Evolutionary conservation across 2,329 filamentous ascomycete species (phyloP), one percentile per base, ranked within the genome.

Genomic region (Aspergillus ochraceus): DNA sequence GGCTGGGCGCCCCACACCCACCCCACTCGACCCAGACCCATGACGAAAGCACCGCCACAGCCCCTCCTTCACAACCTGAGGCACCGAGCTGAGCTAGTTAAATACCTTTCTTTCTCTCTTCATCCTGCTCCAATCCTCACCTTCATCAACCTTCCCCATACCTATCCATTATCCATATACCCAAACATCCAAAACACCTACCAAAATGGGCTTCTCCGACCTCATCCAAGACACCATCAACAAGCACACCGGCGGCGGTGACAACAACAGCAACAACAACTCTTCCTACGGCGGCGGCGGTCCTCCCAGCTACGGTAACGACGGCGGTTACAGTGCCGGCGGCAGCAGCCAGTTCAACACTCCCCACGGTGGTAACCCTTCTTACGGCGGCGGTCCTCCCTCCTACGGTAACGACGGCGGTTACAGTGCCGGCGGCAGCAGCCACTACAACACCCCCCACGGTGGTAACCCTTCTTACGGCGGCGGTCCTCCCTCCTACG

Each of bases 181-280:
- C 10, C 4, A n/a, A 39, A 12, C 36, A 17, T 10, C 4, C 10
- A 36, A 26, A 52, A 49, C 14, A 54, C 9, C 47, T 10, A 1
- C n/a, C 60, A 68, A 55, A 32, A 71, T 71, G 70, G 69, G 66
- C 49, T 58, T 67, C 60, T 56, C 57, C 50, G 55, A 65, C 54
- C 42, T 67, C n/a, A 55, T 67, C 46, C 58, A 67, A 55, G 30
- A 58, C 49, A 59, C 62, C 52, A 46, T 64, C 52, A 45, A 55
- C 39, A 47, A 54, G n/a, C 52, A 56, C 52, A 29, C 54, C 50
- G 45, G 58, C 53, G 57, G 54, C 46, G 47, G 30, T 22, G 36
- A 42, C 36, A 42, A 42, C 42, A 24, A 39, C 36, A 32, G 30
- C 36, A n/a, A 22, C 30, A 20, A 32, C 49, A 52, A 54, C 55